These are phyloP conservation scores for Oxytropis ochrocephala DNA, from an alignment of 306 rosid species.

Conservation along the genomic window DNA sequence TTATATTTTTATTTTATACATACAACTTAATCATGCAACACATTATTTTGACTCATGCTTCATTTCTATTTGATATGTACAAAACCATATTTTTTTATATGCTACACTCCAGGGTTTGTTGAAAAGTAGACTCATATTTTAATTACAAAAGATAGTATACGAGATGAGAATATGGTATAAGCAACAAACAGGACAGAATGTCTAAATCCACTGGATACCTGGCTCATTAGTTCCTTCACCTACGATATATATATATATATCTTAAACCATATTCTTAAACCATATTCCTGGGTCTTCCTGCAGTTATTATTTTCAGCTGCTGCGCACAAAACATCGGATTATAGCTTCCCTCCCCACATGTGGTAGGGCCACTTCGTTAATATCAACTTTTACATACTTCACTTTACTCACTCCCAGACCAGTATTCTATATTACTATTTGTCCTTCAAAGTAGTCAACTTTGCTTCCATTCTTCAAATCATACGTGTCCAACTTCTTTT, in stretches of 20 bases:
- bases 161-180: background rate
- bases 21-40: conserved; percentile 3
- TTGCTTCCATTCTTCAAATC: too few species aligned
- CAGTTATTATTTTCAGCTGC: too few species aligned
- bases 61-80: conserved; percentile 1
- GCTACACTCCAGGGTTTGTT: conserved; percentile 8
- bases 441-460: too few species aligned
- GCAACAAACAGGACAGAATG: background rate
- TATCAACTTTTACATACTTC: too few species aligned
- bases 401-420: too few species aligned
- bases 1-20: background rate
- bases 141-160: background rate
- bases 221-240: background rate
- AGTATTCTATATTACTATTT: too few species aligned
- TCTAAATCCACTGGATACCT: background rate
- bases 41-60: background rate
- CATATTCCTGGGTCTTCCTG: too few species aligned
- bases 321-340: too few species aligned
- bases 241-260: background rate
- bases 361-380: too few species aligned
- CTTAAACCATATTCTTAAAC: too few species aligned
- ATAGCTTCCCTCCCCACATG: too few species aligned
- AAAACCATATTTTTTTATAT: background rate
- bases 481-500: too few species aligned
- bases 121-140: background rate